Base-by-base conservation (phyloP, 768 basidiomycete species). In the Trametes gibbosa region DNA sequence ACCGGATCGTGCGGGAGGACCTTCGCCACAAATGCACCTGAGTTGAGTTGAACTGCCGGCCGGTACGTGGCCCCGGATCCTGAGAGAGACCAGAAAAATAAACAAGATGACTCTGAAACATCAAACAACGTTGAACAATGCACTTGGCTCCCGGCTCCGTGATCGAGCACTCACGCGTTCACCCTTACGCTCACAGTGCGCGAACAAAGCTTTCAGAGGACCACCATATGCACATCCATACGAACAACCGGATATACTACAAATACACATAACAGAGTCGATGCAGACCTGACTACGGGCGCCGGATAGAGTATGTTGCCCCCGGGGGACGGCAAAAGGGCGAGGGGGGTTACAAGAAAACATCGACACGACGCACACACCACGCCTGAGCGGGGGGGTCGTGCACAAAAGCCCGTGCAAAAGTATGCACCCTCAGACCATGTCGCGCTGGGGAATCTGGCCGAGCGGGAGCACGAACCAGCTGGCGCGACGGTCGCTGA, bases 401-500 rank as follows among this genome's bases (percentile, higher is more conserved):
- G 24, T 34, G 32, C 29, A 32, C 29, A 32, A 32, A 32, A 10
- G 5, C 29, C 29, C 35, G 47, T 29, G 25, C 29, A 9, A 21
- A 21, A 29, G 43, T 13, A 7, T 3, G 32, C 14, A 7, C 13
- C 23, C 43, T 40, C 27, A 62, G 14, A 58, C 61, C 21, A 62
- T 50, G 47, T 57, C 46, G 45, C 69, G 65, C 61, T 68, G 66
- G 34, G 68, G 60, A 29, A 70, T 66, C 34, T 37, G 49, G 32
- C 79, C 80, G 53, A 78, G 40, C 0, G 79, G 79, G 19, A 81
- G 72, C 0, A 62, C 65, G 65, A 81, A 75, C 72, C 68, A 78
- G 41, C 70, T 67, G 61, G 76, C 75, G 21, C 73, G 70, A 52
- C 39, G 61, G 56, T 62, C 61, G 25, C 19, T 29, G 17, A 81